These are phyloP conservation scores for Jamesozyma gamospora DNA, from an alignment of 805 yeast species.

Conservation along the genomic window DNA sequence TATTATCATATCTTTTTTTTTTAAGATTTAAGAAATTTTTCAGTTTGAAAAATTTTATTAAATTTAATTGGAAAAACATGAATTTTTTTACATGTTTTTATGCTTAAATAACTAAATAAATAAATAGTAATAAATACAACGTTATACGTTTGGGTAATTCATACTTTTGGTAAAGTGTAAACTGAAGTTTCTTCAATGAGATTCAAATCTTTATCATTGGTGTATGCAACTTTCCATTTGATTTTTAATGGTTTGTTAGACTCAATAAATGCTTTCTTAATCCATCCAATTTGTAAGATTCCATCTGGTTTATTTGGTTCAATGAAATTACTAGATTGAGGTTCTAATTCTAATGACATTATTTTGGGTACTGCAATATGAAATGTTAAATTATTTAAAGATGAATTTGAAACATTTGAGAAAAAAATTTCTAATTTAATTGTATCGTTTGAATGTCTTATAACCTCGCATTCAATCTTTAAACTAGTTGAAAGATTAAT, in stretches of 20 bases:
- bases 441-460: slow-evolving; percentile 29
- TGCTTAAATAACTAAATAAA: no score
- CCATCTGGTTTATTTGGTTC: slow-evolving; percentile 38
- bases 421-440: slow-evolving; percentile 39
- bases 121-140: no score
- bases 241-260: slow-evolving; percentile 39
- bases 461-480: slow-evolving; percentile 37
- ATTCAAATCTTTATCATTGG: slow-evolving; percentile 32
- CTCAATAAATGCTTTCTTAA: slow-evolving; percentile 29
- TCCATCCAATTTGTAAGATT: slow-evolving; percentile 36
- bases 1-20: no score
- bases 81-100: no score
- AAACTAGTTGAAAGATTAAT: slow-evolving; percentile 38
- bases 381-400: slow-evolving; percentile 43
- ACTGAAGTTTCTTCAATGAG: slow-evolving; percentile 47
- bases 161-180: slow-evolving; percentile 25
- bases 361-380: slow-evolving; percentile 60
- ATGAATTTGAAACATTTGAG: slow-evolving; percentile 38
- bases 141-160: neutral
- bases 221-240: slow-evolving; percentile 62
- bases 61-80: no score
- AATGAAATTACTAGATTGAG: slow-evolving; percentile 48
- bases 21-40: no score
- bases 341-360: slow-evolving; percentile 44
- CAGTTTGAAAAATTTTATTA: no score